Percentiles rank a stretch among this genome's conserved stretches.
These are phyloP conservation scores for Pelagophyceae sp. DNA, from an alignment of 352 stramenopile species.

Conservation along the genomic window DNA sequence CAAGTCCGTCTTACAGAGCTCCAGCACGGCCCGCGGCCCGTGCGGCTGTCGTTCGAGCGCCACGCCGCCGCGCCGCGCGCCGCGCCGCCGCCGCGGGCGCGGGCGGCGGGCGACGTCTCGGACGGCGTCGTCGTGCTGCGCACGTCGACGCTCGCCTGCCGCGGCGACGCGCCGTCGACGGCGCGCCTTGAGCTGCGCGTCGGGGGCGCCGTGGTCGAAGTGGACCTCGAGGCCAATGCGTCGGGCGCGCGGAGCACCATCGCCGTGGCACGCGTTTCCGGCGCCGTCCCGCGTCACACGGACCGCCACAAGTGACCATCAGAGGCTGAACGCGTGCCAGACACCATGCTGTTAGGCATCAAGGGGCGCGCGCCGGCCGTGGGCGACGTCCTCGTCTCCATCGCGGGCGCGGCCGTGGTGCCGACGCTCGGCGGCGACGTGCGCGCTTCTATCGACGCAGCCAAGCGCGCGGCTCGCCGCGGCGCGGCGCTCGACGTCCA, in stretches of 20 bases:
- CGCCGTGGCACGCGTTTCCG: neutral
- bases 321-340: too few species aligned
- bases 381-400: neutral
- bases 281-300: neutral
- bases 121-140: neutral
- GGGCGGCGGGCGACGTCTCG: neutral
- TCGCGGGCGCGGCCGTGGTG: neutral
- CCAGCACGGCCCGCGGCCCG: neutral
- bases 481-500: neutral
- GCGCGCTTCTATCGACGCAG: neutral
- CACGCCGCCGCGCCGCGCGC: too few species aligned
- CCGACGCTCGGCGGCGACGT: neutral
- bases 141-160: too few species aligned
- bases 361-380: neutral
- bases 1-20: neutral
- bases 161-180: too few species aligned
- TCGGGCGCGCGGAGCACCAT: too few species aligned
- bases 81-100: neutral
- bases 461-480: neutral
- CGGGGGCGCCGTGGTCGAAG: neutral
- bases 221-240: neutral
- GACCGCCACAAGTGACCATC: too few species aligned
- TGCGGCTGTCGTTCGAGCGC: neutral
- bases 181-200: too few species aligned
- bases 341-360: neutral